Conservation (phyloP, 2,329 filamentous ascomycete species). For the Huntiella abstrusa region DNA sequence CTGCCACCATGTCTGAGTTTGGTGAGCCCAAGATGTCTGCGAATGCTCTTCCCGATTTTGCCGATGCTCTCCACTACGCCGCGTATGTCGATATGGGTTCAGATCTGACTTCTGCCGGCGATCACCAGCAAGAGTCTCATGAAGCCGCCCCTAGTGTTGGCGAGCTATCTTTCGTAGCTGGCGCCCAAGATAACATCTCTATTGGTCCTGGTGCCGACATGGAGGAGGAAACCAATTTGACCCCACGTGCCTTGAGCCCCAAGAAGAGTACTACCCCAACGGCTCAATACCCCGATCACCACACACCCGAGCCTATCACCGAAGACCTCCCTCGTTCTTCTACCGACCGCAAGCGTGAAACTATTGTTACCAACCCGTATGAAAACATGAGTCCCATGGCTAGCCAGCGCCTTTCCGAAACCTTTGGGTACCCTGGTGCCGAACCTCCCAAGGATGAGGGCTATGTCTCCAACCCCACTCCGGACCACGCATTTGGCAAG, state of each 20-base stretch:
- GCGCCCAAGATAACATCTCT: conserved; percentile 9
- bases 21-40: conserved; percentile 38
- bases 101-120: conserved; percentile 65
- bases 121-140: conserved; percentile 2
- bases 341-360: conserved; percentile 45
- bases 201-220: conserved; percentile 4
- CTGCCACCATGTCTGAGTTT: neutral
- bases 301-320: neutral
- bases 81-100: conserved; percentile 45
- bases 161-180: conserved; percentile 9
- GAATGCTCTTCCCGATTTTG: conserved; percentile 47
- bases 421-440: conserved; percentile 21
- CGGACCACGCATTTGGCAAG: conserved; percentile 27
- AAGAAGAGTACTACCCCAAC: conserved; percentile 26
- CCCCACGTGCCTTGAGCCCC: conserved; percentile 21
- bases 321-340: conserved; percentile 24
- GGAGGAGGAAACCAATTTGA: conserved; percentile 24
- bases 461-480: conserved; percentile 60
- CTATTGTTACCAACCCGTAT: conserved; percentile 47
- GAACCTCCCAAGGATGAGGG: conserved; percentile 48
- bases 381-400: conserved; percentile 42
- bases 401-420: conserved; percentile 32
- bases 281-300: neutral
- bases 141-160: neutral
- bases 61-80: conserved; percentile 60